Conservation (phyloP, 768 basidiomycete species). For the Strobilomyces dryophilus region DNA sequence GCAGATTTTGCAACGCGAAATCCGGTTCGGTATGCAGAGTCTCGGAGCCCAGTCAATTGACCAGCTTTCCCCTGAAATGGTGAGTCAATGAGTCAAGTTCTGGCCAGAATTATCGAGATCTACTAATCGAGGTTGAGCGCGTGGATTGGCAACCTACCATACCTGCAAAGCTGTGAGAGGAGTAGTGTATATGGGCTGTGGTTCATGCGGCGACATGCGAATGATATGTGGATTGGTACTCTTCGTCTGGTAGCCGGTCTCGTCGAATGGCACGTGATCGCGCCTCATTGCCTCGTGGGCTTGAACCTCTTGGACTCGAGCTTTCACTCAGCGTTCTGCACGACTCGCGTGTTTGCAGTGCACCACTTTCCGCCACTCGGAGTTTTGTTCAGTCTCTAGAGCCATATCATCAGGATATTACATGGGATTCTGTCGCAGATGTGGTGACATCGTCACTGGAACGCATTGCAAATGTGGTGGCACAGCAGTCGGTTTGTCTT, state of each 20-base stretch:
- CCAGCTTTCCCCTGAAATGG: conserved; percentile 74
- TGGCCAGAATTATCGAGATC: neutral
- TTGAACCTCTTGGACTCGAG: neutral
- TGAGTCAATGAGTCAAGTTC: conserved; percentile 27
- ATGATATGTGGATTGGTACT: neutral
- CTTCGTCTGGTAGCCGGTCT: no score
- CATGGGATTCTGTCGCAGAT: conserved; percentile 86
- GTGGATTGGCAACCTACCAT: conserved; percentile 58
- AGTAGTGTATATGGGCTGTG: neutral
- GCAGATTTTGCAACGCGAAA: conserved; percentile 72
- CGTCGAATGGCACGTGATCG: conserved; percentile 16
- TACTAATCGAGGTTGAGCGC: conserved; percentile 47
- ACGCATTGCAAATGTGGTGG: conserved; percentile 80
- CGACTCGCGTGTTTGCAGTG: neutral
- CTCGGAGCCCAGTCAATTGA: conserved; percentile 63
- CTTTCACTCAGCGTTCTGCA: neutral
- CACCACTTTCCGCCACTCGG: neutral
- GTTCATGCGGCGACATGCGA: neutral
- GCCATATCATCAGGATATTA: neutral
- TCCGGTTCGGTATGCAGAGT: conserved; percentile 69
- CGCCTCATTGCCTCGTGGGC: conserved; percentile 9
- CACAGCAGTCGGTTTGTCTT: conserved; percentile 63
- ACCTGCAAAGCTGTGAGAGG: conserved; percentile 22
- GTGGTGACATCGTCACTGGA: conserved; percentile 75
- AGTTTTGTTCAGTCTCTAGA: neutral